These are phyloP conservation scores for Podochytrium sp. DNA, from an alignment of 192 early-diverging fungal species.

Conservation along the genomic window DNA sequence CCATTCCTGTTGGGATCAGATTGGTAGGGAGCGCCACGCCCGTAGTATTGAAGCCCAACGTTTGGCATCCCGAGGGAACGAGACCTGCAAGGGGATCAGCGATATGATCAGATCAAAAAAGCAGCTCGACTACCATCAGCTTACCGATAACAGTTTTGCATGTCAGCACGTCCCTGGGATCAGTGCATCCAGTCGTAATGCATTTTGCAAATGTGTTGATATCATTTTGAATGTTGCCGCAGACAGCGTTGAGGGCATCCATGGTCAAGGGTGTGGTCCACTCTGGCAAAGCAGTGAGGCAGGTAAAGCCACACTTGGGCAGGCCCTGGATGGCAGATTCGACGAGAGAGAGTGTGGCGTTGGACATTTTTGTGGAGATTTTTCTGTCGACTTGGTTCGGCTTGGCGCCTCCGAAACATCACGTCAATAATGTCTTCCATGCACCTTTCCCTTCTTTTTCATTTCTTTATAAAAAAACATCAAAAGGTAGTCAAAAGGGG, in stretches of 20 bases:
- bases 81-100: neutral
- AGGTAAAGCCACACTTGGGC: constrained; percentile 12
- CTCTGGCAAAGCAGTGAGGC: constrained; percentile 5
- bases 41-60: neutral
- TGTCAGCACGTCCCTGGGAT: neutral
- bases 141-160: neutral
- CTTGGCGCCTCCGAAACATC: neutral
- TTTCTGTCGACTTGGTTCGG: no score
- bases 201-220: neutral
- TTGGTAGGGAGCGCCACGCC: constrained; percentile 1
- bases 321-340: neutral
- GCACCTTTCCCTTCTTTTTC: no score
- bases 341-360: neutral
- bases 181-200: neutral
- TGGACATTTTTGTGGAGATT: neutral
- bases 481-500: no score
- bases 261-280: constrained; percentile 8
- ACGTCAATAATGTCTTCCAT: no score
- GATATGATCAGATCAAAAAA: neutral
- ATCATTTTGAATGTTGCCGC: constrained; percentile 4
- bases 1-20: no score
- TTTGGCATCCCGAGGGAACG: neutral
- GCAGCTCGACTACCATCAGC: neutral
- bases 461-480: no score
- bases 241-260: constrained; percentile 8